Evolutionary conservation across 345 rosid species (phyloP).

Genomic region (Turnera subulata): DNA sequence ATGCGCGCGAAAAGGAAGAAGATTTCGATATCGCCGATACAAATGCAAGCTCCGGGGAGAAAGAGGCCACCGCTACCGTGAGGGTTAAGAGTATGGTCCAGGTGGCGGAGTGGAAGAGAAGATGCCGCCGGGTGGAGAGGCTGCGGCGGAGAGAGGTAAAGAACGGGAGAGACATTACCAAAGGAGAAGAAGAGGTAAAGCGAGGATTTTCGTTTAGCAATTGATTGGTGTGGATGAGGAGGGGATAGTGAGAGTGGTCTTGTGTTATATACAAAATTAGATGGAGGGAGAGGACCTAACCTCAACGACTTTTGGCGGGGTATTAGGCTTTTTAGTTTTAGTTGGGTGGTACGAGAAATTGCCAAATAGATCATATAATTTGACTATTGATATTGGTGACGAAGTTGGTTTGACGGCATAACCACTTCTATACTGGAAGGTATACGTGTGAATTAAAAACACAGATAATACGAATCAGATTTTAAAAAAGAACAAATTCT

Average conservation of each 20-base stretch:
- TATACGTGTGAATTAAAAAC: not conserved
- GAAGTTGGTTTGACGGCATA: not conserved
- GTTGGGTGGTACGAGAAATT: not conserved
- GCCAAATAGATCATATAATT: not conserved
- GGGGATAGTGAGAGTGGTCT: conserved; percentile 5
- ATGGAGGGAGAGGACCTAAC: conserved; percentile 7
- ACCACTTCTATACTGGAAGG: not conserved
- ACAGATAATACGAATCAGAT: too few relatives aligned
- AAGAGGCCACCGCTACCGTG: conserved; percentile 67
- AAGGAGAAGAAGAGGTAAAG: not conserved
- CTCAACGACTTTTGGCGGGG: conserved; percentile 13
- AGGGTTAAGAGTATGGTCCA: conserved; percentile 69
- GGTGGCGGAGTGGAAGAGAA: conserved; percentile 57
- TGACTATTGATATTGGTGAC: not conserved
- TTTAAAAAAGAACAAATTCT: too few relatives aligned
- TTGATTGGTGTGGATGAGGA: not conserved
- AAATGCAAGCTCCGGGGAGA: conserved; percentile 73
- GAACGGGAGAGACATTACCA: conserved; percentile 18
- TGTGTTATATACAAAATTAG: not conserved
- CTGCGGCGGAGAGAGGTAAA: conserved; percentile 31
- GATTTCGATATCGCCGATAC: conserved; percentile 56
- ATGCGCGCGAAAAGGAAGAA: conserved; percentile 45
- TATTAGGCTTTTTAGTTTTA: not conserved
- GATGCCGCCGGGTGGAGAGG: conserved; percentile 48
- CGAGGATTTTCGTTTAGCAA: not conserved